A percentile compares a stretch with the other conserved stretches of the same genome.
Conservation (phyloP, 1,284 basidiomycete genomes). For the Sporisorium graminicola region DNA sequence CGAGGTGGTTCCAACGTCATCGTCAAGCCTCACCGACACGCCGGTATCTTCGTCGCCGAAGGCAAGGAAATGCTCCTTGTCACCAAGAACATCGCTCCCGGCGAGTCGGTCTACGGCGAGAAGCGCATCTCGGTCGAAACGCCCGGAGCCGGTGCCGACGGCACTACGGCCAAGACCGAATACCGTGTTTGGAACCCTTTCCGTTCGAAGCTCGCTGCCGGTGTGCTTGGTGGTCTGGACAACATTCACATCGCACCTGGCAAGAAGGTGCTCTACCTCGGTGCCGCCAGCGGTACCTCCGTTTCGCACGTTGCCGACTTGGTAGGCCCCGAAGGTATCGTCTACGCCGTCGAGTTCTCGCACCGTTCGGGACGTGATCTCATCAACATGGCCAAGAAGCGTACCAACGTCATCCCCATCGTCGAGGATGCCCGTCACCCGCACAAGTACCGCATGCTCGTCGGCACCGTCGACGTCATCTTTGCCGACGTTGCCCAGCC, state of each 20-base stretch:
- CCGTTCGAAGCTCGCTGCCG: conserved; percentile 95
- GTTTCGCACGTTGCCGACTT: conserved; percentile 99
- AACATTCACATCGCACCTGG: conserved; percentile 93
- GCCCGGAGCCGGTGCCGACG: conserved; percentile 75
- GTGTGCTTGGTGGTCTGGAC: conserved; percentile 95
- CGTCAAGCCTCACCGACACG: conserved; percentile 94
- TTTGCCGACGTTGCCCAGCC: conserved; percentile 99
- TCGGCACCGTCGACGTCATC: conserved; percentile 67
- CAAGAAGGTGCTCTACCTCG: conserved; percentile 96
- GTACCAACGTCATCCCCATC: conserved; percentile 98
- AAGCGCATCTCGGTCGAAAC: conserved; percentile 77
- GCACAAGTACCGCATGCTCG: conserved; percentile 68
- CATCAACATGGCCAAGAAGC: conserved; percentile 99
- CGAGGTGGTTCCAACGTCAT: conserved; percentile 80
- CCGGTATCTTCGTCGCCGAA: conserved; percentile 78
- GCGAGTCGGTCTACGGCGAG: conserved; percentile 98
- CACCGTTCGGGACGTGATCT: conserved; percentile 95
- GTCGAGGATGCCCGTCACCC: conserved; percentile 96
- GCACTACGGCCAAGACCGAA: conserved; percentile 84
- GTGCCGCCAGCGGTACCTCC: conserved; percentile 94
- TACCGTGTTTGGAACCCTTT: conserved; percentile 99
- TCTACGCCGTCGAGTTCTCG: conserved; percentile 99
- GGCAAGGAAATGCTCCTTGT: conserved; percentile 94
- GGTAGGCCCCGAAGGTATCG: conserved; percentile 94
- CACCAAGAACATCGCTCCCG: conserved; percentile 96